Conservation (phyloP, 768 basidiomycete species). For the Hericium erinaceus region DNA sequence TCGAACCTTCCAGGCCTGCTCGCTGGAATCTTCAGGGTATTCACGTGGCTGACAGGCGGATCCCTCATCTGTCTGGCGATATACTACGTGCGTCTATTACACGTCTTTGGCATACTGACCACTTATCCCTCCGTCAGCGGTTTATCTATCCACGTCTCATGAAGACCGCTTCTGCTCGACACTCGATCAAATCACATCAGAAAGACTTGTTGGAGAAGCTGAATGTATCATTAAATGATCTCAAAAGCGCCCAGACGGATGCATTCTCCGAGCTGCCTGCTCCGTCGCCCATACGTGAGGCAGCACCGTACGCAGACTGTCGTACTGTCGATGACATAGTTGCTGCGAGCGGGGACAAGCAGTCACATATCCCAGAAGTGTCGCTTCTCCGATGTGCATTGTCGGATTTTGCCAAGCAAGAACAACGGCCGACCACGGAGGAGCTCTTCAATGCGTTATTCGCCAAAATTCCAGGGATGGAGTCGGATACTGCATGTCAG, state of each 20-base stretch:
- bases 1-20: constrained; percentile 62
- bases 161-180: constrained; percentile 49
- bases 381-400: constrained; percentile 60
- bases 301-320: constrained; percentile 32
- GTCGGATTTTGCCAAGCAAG: constrained; percentile 34
- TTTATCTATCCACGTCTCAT: constrained; percentile 61
- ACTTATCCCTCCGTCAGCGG: constrained; percentile 33
- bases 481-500: constrained; percentile 44
- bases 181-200: constrained; percentile 53
- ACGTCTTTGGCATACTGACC: background rate
- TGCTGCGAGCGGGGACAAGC: constrained; percentile 13
- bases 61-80: constrained; percentile 48
- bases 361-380: constrained; percentile 31
- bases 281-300: constrained; percentile 42
- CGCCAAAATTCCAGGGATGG: constrained; percentile 50
- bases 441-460: constrained; percentile 54
- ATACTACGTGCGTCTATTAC: constrained; percentile 48
- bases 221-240: constrained; percentile 41
- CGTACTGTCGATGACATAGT: constrained; percentile 34
- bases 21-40: constrained; percentile 48
- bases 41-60: constrained; percentile 59
- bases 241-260: constrained; percentile 48
- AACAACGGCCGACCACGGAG: constrained; percentile 38
- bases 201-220: constrained; percentile 44
- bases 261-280: constrained; percentile 50